A percentile compares a stretch with the other conserved stretches of the same genome.
These are phyloP conservation scores for Leccinum ochraceum DNA, from an alignment of 768 basidiomycete species.

Conservation along the genomic window DNA sequence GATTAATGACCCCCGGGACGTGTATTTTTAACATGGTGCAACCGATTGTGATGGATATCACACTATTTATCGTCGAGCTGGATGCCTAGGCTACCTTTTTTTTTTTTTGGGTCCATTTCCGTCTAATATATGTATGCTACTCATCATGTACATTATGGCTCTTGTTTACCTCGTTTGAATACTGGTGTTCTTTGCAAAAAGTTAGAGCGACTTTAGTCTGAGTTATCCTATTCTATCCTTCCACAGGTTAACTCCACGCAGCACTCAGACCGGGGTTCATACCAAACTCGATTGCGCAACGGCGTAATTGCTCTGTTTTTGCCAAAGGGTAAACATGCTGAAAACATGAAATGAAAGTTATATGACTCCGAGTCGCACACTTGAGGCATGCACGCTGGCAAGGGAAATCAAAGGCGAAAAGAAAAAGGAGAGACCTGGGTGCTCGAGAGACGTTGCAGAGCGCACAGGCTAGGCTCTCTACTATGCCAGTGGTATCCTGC, in stretches of 20 bases:
- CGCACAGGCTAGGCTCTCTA: too few relatives aligned
- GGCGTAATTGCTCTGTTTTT: not conserved
- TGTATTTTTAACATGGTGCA: not conserved
- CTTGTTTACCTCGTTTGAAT: not conserved
- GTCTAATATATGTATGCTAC: too few relatives aligned
- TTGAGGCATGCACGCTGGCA: constrained; percentile 3
- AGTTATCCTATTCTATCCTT: too few relatives aligned
- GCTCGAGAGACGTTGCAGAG: not conserved
- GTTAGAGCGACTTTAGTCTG: not conserved
- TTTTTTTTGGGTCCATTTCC: too few relatives aligned
- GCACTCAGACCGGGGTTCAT: not conserved
- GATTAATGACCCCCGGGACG: not conserved
- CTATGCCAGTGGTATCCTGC: too few relatives aligned
- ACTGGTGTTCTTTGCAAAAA: not conserved
- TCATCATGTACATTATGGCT: not conserved
- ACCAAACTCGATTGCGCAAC: not conserved
- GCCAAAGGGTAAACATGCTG: constrained; percentile 1
- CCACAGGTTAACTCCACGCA: not conserved
- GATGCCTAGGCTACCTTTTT: not conserved
- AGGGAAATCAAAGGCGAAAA: not conserved
- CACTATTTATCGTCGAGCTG: not conserved
- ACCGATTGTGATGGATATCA: not conserved
- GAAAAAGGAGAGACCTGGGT: not conserved
- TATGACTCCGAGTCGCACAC: constrained; percentile 1
- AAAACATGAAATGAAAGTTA: constrained; percentile 20